Evolutionary conservation across 345 rosid species (phyloP).

Genomic region (Durio zibethinus): DNA sequence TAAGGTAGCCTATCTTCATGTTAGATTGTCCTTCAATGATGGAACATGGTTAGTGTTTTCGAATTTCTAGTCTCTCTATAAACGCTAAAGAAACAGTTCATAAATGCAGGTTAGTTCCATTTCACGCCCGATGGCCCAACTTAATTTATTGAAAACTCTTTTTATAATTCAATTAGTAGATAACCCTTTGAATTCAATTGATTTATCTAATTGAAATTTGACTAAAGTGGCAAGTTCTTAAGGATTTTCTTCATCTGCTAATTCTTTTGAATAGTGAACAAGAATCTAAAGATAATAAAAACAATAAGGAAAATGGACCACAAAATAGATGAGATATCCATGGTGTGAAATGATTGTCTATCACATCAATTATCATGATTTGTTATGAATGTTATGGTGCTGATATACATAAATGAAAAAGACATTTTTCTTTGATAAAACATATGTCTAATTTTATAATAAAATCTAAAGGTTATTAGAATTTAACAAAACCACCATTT

Average conservation of each 20-base stretch:
- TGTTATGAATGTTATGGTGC: neutral
- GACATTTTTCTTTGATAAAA: neutral
- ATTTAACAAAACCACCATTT: no score
- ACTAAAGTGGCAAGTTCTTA: neutral
- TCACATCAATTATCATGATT: neutral
- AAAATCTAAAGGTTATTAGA: neutral
- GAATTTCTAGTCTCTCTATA: neutral
- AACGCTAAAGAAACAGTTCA: neutral
- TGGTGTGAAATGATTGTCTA: neutral
- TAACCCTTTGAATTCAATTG: neutral
- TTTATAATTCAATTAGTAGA: neutral
- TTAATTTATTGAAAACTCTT: neutral
- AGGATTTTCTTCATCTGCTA: neutral
- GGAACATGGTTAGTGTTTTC: neutral
- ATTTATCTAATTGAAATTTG: neutral
- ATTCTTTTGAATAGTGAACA: neutral
- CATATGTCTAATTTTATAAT: neutral
- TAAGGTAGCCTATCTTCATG: neutral
- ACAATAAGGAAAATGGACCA: conserved; percentile 9
- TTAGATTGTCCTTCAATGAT: neutral
- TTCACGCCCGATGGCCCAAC: neutral
- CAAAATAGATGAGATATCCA: neutral
- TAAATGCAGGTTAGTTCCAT: neutral
- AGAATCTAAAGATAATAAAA: neutral
- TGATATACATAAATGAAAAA: neutral